Evolutionary conservation across 1,284 basidiomycete species (phyloP).

Genomic region (Leucoagaricus sp.): DNA sequence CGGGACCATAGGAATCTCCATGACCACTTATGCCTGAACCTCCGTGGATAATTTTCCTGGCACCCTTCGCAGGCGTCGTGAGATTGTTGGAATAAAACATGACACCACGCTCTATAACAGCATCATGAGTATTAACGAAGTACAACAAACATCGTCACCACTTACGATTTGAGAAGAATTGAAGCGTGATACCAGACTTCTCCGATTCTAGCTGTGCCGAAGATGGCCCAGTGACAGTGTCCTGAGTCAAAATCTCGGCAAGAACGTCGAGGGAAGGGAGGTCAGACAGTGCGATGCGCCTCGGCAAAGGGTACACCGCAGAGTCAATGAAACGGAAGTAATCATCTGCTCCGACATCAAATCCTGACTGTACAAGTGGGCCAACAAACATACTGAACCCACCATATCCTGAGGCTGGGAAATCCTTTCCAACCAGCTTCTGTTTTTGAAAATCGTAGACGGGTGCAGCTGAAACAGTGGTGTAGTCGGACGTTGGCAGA

Average conservation of each 20-base stretch:
- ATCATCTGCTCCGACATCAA: slow-evolving; percentile 46
- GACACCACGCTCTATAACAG: slow-evolving; percentile 58
- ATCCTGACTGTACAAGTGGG: not conserved
- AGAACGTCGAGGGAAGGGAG: slow-evolving; percentile 45
- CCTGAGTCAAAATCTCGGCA: slow-evolving; percentile 40
- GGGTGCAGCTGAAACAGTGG: slow-evolving; percentile 46
- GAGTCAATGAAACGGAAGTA: slow-evolving; percentile 57
- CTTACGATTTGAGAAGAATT: slow-evolving; percentile 72
- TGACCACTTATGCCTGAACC: slow-evolving; percentile 58
- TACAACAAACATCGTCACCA: slow-evolving; percentile 17
- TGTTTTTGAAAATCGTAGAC: slow-evolving; percentile 46
- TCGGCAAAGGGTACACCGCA: slow-evolving; percentile 32
- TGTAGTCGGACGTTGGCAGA: slow-evolving; percentile 55
- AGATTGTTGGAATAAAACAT: slow-evolving; percentile 73
- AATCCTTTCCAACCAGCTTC: slow-evolving; percentile 58
- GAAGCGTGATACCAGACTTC: slow-evolving; percentile 58
- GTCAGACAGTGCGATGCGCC: slow-evolving; percentile 38
- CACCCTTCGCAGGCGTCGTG: slow-evolving; percentile 45
- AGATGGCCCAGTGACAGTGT: slow-evolving; percentile 32
- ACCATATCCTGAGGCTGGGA: slow-evolving; percentile 64
- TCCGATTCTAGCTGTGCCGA: slow-evolving; percentile 56
- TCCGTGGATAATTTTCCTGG: slow-evolving; percentile 74
- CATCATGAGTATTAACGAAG: not conserved
- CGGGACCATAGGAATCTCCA: slow-evolving; percentile 63
- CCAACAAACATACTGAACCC: slow-evolving; percentile 40